phyloP scores from a whole-genome alignment of 768 basidiomycete species.

The Phylloporus rhodoxanthus region DNA sequence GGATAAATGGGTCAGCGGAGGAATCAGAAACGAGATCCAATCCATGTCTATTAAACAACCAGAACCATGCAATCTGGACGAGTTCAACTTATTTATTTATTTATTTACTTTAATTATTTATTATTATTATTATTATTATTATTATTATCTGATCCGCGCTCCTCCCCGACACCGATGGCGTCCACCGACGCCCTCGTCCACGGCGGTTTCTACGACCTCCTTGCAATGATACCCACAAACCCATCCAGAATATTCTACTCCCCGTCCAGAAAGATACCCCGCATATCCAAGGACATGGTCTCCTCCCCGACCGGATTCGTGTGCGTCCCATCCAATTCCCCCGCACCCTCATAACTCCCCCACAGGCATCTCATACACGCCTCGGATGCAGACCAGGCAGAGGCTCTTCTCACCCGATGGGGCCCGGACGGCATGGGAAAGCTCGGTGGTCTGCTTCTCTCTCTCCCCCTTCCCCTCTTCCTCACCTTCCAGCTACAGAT shows the following conservation, averaged over 20 bases:
- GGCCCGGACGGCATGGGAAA: slow-evolving; percentile 85
- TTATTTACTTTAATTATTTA: background rate
- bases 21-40: slow-evolving; percentile 3
- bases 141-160: background rate
- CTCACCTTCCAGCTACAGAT: slow-evolving; percentile 43
- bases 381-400: slow-evolving; percentile 83
- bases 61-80: background rate
- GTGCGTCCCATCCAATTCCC: slow-evolving; percentile 44
- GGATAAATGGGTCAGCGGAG: slow-evolving; percentile 29
- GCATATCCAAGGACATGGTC: slow-evolving; percentile 86
- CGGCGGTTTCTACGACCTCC: slow-evolving; percentile 86
- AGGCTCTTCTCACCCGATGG: slow-evolving; percentile 83
- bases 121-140: background rate
- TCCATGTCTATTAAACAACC: background rate
- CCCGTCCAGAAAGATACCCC: slow-evolving; percentile 48
- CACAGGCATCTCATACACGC: slow-evolving; percentile 83
- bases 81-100: background rate
- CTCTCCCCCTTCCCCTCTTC: slow-evolving; percentile 14
- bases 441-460: slow-evolving; percentile 60
- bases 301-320: slow-evolving; percentile 77
- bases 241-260: slow-evolving; percentile 31
- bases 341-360: background rate
- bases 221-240: slow-evolving; percentile 49
- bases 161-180: slow-evolving; percentile 5
- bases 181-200: slow-evolving; percentile 42